Evolutionary conservation across 2,329 filamentous ascomycete species (phyloP), one percentile per base, ranked within the genome.

Genomic region (Mariannaea elegans): DNA sequence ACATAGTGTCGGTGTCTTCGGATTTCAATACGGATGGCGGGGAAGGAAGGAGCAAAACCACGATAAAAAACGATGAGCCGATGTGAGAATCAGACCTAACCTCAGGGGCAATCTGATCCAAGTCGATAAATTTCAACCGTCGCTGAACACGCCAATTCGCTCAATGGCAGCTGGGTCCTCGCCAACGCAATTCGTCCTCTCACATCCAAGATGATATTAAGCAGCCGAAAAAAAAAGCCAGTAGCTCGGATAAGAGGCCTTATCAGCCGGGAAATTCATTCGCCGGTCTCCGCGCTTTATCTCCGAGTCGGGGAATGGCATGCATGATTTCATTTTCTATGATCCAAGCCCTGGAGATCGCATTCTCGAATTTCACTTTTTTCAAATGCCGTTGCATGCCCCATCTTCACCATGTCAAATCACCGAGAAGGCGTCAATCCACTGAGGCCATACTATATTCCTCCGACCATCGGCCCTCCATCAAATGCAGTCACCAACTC

Each of bases 381-480:
- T 47, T 47, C 64, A 63, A 65, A 75, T 72, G 71, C 67, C 59
- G 66, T 56, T 57, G 56, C 63, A 61, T 66, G 61, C 59, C 55
- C 66, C 61, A 44, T 61, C 56, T 53, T 71, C 69, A 76, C 63
- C 63, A 84, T 82, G 81, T 74, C 80, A 68, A 73, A 77, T 64
- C 74, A 77, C 51, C 72, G 75, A 71, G 80, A 83, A 62, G 80
- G 76, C 62, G 76, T 83, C 61, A 91, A 91, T 68, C 89, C 89
- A 58, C 79, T 91, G 57, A 82, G 89, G 62, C 89, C 89, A 16
- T 91, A 91, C 78, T 90, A 91, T 73, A 87, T 89, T 65, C 84
- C 84, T 34, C 84, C 84, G 10, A 79, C 81, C n/a, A 84, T 86
- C 57, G 82, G 82, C 54, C 81, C 84, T 50, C 73, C 78, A 31